These are phyloP conservation scores for Curvularia hawaiiensis DNA, from an alignment of 2,329 filamentous ascomycete species.

Conservation along the genomic window DNA sequence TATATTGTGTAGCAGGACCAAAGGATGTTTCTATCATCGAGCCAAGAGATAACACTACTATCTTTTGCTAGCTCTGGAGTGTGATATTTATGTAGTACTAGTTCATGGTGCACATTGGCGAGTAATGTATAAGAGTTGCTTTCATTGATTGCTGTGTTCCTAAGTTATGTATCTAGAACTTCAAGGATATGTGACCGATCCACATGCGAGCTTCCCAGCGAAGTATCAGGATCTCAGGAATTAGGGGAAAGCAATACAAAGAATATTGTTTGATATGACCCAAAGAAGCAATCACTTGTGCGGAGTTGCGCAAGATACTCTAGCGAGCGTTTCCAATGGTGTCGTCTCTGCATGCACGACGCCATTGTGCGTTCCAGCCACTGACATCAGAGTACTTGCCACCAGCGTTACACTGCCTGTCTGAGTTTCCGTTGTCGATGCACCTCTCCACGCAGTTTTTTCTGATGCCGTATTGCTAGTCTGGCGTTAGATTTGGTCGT, in stretches of 20 bases:
- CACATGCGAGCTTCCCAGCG: background rate
- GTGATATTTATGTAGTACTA: background rate
- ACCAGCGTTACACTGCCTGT: constrained; percentile 8
- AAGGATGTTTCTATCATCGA: background rate
- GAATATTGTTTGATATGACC: background rate
- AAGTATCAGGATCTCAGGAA: background rate
- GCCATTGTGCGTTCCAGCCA: background rate
- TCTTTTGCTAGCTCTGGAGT: too few species aligned
- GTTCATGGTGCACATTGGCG: background rate
- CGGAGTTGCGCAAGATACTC: background rate
- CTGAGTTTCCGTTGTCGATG: constrained; percentile 5
- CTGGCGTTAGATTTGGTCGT: background rate
- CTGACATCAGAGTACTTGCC: constrained; percentile 11
- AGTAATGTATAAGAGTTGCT: background rate
- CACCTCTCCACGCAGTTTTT: background rate
- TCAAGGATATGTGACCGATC: background rate
- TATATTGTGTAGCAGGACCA: background rate
- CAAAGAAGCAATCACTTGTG: background rate
- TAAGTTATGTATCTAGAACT: background rate
- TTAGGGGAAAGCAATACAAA: background rate
- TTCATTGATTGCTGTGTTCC: background rate
- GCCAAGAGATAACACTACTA: too few species aligned
- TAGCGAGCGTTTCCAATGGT: background rate
- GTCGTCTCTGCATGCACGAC: background rate
- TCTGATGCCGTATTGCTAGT: background rate